These are phyloP conservation scores for Colletotrichum eremochloae DNA, from an alignment of 2,329 filamentous ascomycete species.

Conservation along the genomic window DNA sequence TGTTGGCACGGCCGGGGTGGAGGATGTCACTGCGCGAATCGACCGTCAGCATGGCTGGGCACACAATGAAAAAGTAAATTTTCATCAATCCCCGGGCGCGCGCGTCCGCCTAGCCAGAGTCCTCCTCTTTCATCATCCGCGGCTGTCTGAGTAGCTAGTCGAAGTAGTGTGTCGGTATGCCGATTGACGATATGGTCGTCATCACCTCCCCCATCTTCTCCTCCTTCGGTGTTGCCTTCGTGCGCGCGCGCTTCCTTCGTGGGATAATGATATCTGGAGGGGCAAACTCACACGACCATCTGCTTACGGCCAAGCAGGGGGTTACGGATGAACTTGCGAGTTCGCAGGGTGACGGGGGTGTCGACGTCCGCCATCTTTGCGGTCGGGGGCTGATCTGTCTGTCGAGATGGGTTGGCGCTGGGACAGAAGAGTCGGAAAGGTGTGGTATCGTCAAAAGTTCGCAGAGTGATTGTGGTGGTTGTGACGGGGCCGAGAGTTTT, in stretches of 20 bases:
- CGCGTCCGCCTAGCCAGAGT: background rate
- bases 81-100: background rate
- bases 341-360: conserved; percentile 86
- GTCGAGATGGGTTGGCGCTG: conserved; percentile 43
- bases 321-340: conserved; percentile 99
- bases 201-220: background rate
- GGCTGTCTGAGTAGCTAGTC: background rate
- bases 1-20: conserved; percentile 97
- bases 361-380: conserved; percentile 91
- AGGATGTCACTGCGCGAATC: conserved; percentile 86
- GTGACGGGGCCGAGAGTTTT: conserved; percentile 37
- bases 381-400: conserved; percentile 52
- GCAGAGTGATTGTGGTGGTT: conserved; percentile 34
- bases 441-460: conserved; percentile 40
- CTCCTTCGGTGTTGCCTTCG: conserved; percentile 13
- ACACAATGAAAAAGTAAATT: background rate
- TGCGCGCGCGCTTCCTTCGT: background rate
- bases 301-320: conserved; percentile 98
- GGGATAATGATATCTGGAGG: conserved; percentile 41
- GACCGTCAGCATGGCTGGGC: conserved; percentile 25
- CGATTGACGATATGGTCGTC: background rate
- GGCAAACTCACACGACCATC: conserved; percentile 94
- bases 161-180: background rate
- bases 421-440: conserved; percentile 40
- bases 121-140: background rate